Conservation (phyloP, 495 filamentous ascomycete genomes). For the Bacidia gigantensis region DNA sequence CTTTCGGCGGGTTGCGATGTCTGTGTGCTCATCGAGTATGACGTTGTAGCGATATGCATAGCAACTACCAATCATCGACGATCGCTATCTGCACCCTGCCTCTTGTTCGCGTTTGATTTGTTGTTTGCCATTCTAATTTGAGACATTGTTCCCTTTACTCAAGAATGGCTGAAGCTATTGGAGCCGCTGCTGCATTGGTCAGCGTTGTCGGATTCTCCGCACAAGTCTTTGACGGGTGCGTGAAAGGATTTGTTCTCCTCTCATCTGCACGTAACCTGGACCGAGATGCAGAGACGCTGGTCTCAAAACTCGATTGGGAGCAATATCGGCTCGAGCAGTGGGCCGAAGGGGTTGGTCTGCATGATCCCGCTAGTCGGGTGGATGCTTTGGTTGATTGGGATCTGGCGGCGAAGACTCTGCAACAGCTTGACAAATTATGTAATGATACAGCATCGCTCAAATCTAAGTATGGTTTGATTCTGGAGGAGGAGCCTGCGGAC, state of each 20-base stretch:
- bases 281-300: conserved; percentile 18
- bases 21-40: too few species aligned
- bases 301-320: conserved; percentile 20
- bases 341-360: conserved; percentile 17
- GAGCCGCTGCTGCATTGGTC: conserved; percentile 8
- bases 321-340: conserved; percentile 19
- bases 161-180: conserved; percentile 11
- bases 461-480: conserved; percentile 14
- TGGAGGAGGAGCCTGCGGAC: conserved; percentile 3
- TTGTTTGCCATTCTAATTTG: too few species aligned
- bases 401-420: conserved; percentile 13
- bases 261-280: conserved; percentile 18
- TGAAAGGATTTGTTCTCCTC: conserved; percentile 21
- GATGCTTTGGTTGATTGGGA: conserved; percentile 20
- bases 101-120: too few species aligned
- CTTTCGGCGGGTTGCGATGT: too few species aligned
- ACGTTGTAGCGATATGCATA: too few species aligned
- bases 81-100: too few species aligned
- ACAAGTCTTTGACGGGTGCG: conserved; percentile 17
- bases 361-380: conserved; percentile 10
- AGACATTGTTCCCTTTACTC: too few species aligned
- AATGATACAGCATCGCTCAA: conserved; percentile 11
- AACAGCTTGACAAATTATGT: conserved; percentile 16
- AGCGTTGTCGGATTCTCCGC: conserved; percentile 10
- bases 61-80: too few species aligned